These are phyloP conservation scores for Haberlea rhodopensis DNA, from an alignment of 257 asterid species.

Conservation along the genomic window DNA sequence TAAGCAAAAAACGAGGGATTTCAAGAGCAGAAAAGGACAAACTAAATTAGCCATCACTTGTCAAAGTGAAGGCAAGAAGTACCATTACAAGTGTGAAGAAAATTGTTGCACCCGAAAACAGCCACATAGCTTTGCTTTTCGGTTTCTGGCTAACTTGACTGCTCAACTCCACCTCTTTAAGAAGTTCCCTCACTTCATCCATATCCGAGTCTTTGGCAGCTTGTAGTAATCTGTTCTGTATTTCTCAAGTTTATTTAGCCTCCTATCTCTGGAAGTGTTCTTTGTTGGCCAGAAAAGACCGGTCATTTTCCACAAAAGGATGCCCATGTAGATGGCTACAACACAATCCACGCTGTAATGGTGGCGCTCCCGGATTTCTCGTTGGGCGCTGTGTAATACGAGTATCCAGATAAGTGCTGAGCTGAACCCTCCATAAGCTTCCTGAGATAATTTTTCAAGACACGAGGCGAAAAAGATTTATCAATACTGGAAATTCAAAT, in stretches of 20 bases:
- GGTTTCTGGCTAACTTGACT: slow-evolving; percentile 38
- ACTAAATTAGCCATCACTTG: slow-evolving; percentile 71
- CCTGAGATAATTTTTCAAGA: slow-evolving; percentile 43
- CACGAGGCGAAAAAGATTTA: background rate
- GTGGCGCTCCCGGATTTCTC: slow-evolving; percentile 94
- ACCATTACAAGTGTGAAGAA: slow-evolving; percentile 56
- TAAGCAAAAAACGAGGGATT: background rate
- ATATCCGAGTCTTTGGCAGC: slow-evolving; percentile 92
- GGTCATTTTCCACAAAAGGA: slow-evolving; percentile 79
- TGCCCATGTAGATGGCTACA: slow-evolving; percentile 90
- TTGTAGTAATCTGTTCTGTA: slow-evolving; percentile 55
- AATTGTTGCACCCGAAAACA: slow-evolving; percentile 76
- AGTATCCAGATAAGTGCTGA: slow-evolving; percentile 80
- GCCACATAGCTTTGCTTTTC: slow-evolving; percentile 53
- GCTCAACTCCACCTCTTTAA: slow-evolving; percentile 59
- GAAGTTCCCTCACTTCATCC: slow-evolving; percentile 60
- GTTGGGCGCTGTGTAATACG: slow-evolving; percentile 86
- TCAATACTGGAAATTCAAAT: background rate
- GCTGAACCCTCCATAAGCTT: slow-evolving; percentile 88
- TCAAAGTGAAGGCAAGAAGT: slow-evolving; percentile 56
- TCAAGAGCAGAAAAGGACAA: too few relatives aligned
- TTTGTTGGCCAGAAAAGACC: slow-evolving; percentile 77
- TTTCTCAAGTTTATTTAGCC: slow-evolving; percentile 61
- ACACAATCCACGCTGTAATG: slow-evolving; percentile 89
- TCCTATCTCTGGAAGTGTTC: slow-evolving; percentile 36